Conservation (phyloP, 2,329 filamentous ascomycete species). For the Nothomitra cinnamomea region DNA sequence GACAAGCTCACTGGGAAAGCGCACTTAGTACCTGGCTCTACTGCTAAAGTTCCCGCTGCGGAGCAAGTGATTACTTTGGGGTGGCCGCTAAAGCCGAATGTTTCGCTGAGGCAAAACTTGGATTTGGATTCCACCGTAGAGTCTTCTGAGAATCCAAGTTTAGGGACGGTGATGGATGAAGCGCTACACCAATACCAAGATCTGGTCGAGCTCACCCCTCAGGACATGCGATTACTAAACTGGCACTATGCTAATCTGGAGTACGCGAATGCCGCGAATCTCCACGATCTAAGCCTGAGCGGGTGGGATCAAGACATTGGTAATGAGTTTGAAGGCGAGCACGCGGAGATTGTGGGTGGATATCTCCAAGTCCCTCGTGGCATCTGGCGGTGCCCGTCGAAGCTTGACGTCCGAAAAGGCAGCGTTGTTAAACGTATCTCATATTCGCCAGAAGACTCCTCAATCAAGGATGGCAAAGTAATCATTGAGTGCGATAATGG, state of each 20-base stretch:
- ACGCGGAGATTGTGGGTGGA: conserved; percentile 83
- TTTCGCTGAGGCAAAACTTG: conserved; percentile 47
- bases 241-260: conserved; percentile 98
- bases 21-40: conserved; percentile 52
- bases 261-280: conserved; percentile 86
- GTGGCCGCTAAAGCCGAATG: conserved; percentile 54
- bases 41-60: conserved; percentile 54
- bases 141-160: conserved; percentile 45
- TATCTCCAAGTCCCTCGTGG: conserved; percentile 90
- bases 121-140: conserved; percentile 51
- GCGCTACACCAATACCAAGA: conserved; percentile 77
- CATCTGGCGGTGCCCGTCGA: conserved; percentile 57
- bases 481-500: conserved; percentile 64
- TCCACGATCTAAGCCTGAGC: conserved; percentile 70
- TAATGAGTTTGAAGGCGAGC: conserved; percentile 91
- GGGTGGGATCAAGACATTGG: conserved; percentile 96
- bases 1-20: conserved; percentile 56
- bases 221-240: conserved; percentile 81
- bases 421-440: conserved; percentile 59
- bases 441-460: conserved; percentile 25
- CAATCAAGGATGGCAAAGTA: conserved; percentile 28
- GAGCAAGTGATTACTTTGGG: conserved; percentile 67
- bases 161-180: conserved; percentile 83
- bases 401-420: conserved; percentile 60
- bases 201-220: conserved; percentile 65